Percentiles rank a stretch among this genome's conserved stretches.
phyloP scores from a whole-genome alignment of 768 basidiomycete species.

The Mycena galopus region DNA sequence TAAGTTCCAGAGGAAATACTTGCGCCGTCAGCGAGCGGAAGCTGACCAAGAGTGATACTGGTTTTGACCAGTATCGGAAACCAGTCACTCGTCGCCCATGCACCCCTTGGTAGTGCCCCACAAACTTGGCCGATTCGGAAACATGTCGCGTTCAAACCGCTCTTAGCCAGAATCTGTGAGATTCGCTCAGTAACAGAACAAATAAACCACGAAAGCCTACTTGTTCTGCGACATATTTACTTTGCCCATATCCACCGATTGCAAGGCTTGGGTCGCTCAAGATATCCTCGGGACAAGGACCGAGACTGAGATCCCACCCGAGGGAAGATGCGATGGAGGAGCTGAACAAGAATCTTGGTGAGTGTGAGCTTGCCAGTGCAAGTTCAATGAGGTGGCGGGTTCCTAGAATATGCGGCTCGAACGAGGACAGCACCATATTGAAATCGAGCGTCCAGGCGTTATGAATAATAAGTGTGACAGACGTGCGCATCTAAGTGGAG shows the following conservation, averaged over 20 bases:
- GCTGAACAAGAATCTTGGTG: constrained; percentile 30
- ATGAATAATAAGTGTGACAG: constrained; percentile 49
- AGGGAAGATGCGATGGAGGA: constrained; percentile 32
- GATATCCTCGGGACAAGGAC: constrained; percentile 32
- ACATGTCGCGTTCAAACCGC: constrained; percentile 2
- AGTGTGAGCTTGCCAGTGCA: constrained; percentile 35
- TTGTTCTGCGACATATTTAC: constrained; percentile 37
- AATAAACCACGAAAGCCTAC: not conserved
- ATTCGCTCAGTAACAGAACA: not conserved
- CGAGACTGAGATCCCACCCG: constrained; percentile 28
- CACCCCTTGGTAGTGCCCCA: constrained; percentile 48
- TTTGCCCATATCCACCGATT: not conserved
- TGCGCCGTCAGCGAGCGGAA: constrained; percentile 10
- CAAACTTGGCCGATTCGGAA: constrained; percentile 52
- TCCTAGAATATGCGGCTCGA: constrained; percentile 51
- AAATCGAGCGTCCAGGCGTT: constrained; percentile 62
- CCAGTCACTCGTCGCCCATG: constrained; percentile 56
- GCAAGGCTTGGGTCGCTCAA: constrained; percentile 31
- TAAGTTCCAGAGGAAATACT: constrained; percentile 15
- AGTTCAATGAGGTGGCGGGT: constrained; percentile 55
- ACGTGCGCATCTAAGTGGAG: constrained; percentile 39
- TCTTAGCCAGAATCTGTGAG: not conserved
- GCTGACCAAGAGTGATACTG: constrained; percentile 14
- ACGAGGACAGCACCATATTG: constrained; percentile 52
- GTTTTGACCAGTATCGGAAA: constrained; percentile 51